Base-by-base conservation (phyloP, 2,329 filamentous ascomycete species). In the Penicillium sp. region DNA sequence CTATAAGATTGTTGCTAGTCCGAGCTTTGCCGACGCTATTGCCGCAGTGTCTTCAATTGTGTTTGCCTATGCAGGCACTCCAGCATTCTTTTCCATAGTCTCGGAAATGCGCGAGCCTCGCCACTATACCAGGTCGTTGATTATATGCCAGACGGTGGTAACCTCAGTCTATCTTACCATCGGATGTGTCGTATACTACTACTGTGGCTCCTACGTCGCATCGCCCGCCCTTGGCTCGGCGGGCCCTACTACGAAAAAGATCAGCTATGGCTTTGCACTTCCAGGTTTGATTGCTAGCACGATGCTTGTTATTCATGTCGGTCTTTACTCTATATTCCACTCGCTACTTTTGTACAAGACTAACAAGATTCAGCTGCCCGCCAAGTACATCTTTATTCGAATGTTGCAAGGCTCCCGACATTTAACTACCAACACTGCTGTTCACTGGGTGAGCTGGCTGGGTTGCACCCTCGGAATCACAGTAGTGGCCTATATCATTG, bases 151-250 rank as follows among this genome's bases (percentile, higher is more conserved):
- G 53, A 35, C 74, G 24, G 38, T 65, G 12, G 72, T 80, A 26
- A 72, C 69, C 1, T 65, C 69, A 13, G 58, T 73, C 3, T 78
- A 79, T 35, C 65, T 76, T 22, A 64, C 71, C 7, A 72, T 79
- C 35, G 73, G 74, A 7, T 62, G 71, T 8, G 75, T 82, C 0
- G 76, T 83, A 1, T 83, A 82, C 69, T 77, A 76, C 62, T 82
- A 69, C 64, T 81, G 79, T 59, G 81, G 81, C 1, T 77, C 76
- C 0, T 79, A 74, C 51, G 78, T 83, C 8, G 75, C 80, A 3
- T 81, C 79, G 0, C 81, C 81, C 1, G 79, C 79, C 0, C 73
- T 83, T 15, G 81, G 79, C 2, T 80, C 78, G 35, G 80, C 80
- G 0, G 81, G 81, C 0, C 2, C 40, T 0, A 53, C 68, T 0